phyloP scores from a whole-genome alignment of 1,139 yeast genomes.

The Dujonia santamariae region DNA sequence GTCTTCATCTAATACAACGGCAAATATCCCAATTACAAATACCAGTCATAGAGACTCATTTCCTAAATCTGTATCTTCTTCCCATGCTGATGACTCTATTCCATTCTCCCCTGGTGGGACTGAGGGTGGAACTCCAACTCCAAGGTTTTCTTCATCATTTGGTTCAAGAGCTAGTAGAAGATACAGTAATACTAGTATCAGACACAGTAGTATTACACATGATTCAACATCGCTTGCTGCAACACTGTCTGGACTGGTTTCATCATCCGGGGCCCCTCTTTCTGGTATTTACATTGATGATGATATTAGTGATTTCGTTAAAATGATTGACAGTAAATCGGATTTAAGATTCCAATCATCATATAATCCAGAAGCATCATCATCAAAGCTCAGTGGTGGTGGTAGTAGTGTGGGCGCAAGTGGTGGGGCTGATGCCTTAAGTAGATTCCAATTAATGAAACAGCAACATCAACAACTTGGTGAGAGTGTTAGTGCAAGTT shows the following conservation, averaged over 20 bases:
- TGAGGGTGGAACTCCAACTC: conserved; percentile 25
- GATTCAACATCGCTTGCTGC: conserved; percentile 31
- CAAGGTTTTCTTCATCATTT: conserved; percentile 54
- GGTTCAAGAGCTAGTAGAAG: conserved; percentile 51
- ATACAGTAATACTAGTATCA: conserved; percentile 35
- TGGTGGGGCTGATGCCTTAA: conserved; percentile 27
- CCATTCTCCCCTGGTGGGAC: conserved; percentile 3
- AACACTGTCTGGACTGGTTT: conserved; percentile 27
- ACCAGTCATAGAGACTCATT: conserved; percentile 16
- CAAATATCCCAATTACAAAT: conserved; percentile 25
- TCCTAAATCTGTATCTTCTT: conserved; percentile 41
- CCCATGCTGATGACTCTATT: conserved; percentile 28
- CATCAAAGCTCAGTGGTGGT: conserved; percentile 6
- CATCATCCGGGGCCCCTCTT: conserved; percentile 33
- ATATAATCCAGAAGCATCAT: conserved; percentile 10
- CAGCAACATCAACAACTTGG: conserved; percentile 46
- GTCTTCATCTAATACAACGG: conserved; percentile 29
- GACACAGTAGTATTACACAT: conserved; percentile 21
- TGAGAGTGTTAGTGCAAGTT: conserved; percentile 50
- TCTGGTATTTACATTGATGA: conserved; percentile 55
- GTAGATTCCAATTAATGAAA: conserved; percentile 35
- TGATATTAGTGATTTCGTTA: conserved; percentile 77
- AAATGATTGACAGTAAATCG: conserved; percentile 69
- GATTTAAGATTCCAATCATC: conserved; percentile 37
- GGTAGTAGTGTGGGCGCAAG: conserved; percentile 10